Base-by-base conservation (phyloP, 805 yeast genomes). In the Yamadazyma paraphyllophila region DNA sequence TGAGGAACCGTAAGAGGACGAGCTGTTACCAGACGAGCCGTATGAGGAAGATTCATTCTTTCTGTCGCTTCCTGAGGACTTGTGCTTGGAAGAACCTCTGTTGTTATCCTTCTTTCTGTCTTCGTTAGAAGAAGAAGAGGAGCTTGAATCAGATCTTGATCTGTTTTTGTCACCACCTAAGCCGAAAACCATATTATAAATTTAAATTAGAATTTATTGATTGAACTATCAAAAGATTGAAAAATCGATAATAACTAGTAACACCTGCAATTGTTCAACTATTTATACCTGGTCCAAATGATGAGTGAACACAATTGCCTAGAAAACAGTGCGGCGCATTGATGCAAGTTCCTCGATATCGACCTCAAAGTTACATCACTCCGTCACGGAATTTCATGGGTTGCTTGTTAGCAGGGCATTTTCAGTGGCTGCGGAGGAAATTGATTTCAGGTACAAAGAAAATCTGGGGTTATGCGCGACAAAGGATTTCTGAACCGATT, bases 171-270 rank as follows among this genome's bases (percentile, higher is more conserved):
- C 31, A 29, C 31, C 13, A 37, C 67, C 68, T 36, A 64, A 62
- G 36, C 69, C 70, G 51, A 65, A 65, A 53, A 61, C 69, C 69
- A 65, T 65, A 54, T 45, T 45, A 9, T 27, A 32, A 31, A 16
- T 35, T 16, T 4, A 29, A 29, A 7, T 20, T 20, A 4, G 24
- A 20, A 20, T 4, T 3, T 20, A 20, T 20, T 20, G 24, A 29
- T 29, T 29, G 7, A 29, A n/a, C 8, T 29, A 20, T 20, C 24
- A 20, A 20, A 20, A 20, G 24, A 20, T n/a, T 20, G 24, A 20
- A 20, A 20, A 20, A 20, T 20, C 24, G 6, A n/a, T n/a, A n/a
- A n/a, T n/a, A n/a, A n/a, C n/a, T n/a, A n/a, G n/a, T n/a, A n/a
- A 3, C 24, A 20, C 6, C 24, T 4, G 31, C 12, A 35, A 35